Evolutionary conservation across 1,139 yeast genomes (phyloP), one percentile per base, ranked within the genome.

Genomic region (Tardiomyces blankii): DNA sequence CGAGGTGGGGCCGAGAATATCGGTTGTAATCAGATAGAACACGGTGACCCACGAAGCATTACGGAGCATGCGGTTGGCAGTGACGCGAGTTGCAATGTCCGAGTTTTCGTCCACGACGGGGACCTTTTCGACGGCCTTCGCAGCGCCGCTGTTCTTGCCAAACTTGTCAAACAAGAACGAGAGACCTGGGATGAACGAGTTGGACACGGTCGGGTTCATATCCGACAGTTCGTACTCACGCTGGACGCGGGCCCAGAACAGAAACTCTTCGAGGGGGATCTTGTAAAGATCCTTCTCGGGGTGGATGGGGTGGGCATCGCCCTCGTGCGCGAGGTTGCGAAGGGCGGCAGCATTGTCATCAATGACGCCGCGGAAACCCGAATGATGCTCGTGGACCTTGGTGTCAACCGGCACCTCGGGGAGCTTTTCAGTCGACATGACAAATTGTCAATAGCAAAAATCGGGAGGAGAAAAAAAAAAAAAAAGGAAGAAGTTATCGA

Each of bases 1-100:
- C 44, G 64, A 60, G 14, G 67, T 59, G 18, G 75, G 75, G 18
- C 75, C 75, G 38, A 70, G 60, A 44, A 70, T 69, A 58, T 70
- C 75, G 2, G 75, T 70, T 14, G 75, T 70, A 45, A 70, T 70
- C 41, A 70, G 59, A 52, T 62, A 70, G 55, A 70, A 70, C 9
- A 69, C 72, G 1, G 72, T 61, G 47, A 62, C 56, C 58, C 63
- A 59, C 25, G 64, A 54, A 5, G 69, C 68, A 27, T 58, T 54
- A 40, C 68, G 56, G 12, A 64, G 48, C 49, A 57, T 54, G 45
- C 63, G 56, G 52, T 60, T 62, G 35, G 67, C 60, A 28, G 58
- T 49, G 9, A 49, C 46, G 44, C 51, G 51, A 30, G 40, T 48
- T 11, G 48, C 54, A 19, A 35, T 40, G 6, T 32, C 39, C 7